Base-by-base conservation (phyloP, 1,139 yeast genomes). In the Taphrina sp. region DNA sequence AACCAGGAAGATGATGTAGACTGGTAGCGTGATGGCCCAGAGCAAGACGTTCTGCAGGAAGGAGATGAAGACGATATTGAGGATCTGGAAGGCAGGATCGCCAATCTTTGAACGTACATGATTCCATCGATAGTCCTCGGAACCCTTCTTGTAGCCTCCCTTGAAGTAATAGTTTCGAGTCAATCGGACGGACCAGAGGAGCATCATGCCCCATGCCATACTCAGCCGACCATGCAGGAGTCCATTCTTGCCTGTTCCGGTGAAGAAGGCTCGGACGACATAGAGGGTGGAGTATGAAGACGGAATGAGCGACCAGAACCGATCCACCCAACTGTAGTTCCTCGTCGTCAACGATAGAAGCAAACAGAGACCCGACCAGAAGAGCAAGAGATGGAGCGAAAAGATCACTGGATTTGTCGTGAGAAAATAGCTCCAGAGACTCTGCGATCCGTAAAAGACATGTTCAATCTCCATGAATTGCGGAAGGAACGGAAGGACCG, bases 71-170 rank as follows among this genome's bases (percentile, higher is more conserved):
- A 47, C 28, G 10, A 58, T 17, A 35, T 58, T 55, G 55, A 62
- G 57, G 16, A 52, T 41, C 20, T 44, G 60, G 37, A 45, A 57
- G 10, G 44, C 31, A 7, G 37, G 19, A 4, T 39, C 31, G 26
- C 35, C 19, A 44, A 61, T 46, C 28, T 28, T 29, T 1, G 45
- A 14, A 5, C 62, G 59, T 20, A 61, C 39, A 12, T 41, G 26
- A 35, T 35, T 19, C 62, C 63, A 62, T 16, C 63, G 60, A 44
- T 62, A 62, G 56, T 61, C 63, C 37, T 61, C 62, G 8, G 41
- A 42, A 3, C 62, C 62, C 7, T 16, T 22, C 14, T 56, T 42
- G 47, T 62, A 62, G 7, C 64, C 64, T 3, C 64, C 63, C 49
- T 62, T 62, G 16, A 63, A 60, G 12, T 56, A 59, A 37, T 60